Evolutionary conservation across 495 filamentous ascomycete genomes (phyloP), one percentile per base, ranked within the genome.

Genomic region (Penicillium atrosanguineum): DNA sequence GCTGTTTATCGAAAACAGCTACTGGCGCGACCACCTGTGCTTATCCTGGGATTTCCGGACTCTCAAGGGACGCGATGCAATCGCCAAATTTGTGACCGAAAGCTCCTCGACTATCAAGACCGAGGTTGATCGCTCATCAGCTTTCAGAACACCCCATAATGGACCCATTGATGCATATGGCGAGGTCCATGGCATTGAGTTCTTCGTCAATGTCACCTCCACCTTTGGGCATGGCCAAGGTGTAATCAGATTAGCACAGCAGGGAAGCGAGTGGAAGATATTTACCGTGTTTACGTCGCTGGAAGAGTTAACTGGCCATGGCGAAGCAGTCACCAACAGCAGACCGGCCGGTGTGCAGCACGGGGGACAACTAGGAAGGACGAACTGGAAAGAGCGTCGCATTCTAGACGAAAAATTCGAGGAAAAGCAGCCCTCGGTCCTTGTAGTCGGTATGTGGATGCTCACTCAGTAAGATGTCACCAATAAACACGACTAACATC

Each of bases 301-400:
- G 37, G 54, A 71, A 11, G 74, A 71, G 44, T 40, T 88, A 6
- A 70, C 62, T 0, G 78, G 73, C 0, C 57, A 73, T 31, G 76
- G 81, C 38, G 83, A 87, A 63, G 46, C 62, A 46, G 1, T 52
- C 53, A 14, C 69, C 64, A 4, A 46, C 18, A 39, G 55, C 16
- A 70, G 77, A 31, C 76, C 85, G 6, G 63, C 71, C 15, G 62
- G 70, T 0, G 85, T 65, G 76, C 25, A 81, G 75, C 50, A 67
- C 67, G 63, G 83, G 76, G 67, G 79, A 73, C 21, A 87, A 15
- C 50, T 69, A 61, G 54, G 58, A 51, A 80, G 68, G 65, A 80
- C 21, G 59, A 90, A 87, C 55, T 90, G 88, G 89, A 69, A 74
- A 45, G 87, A 91, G 51, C 73, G 74, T 50, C 75, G 87, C 40